Conservation (phyloP, 306 rosid species). For the Styphnolobium japonicum region DNA sequence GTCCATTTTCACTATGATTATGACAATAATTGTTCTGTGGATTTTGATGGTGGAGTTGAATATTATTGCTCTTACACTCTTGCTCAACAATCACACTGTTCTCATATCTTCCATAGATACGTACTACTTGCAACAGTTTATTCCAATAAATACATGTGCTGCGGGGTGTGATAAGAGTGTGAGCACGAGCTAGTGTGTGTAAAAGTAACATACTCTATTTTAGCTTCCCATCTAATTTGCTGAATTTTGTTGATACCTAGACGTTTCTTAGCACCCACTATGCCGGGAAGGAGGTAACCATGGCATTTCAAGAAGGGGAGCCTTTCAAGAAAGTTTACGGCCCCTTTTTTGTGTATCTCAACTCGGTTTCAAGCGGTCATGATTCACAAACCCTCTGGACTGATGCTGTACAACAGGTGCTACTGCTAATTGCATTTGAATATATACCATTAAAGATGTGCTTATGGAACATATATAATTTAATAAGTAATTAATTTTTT, state of each 20-base stretch:
- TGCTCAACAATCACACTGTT: no score
- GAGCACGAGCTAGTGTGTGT: no score
- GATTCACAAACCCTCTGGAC: constrained; percentile 41
- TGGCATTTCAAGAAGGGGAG: constrained; percentile 44
- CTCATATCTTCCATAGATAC: no score
- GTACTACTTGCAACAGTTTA: no score
- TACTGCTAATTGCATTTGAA: neutral
- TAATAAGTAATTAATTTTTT: neutral
- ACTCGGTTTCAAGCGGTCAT: constrained; percentile 20
- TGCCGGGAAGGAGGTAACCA: constrained; percentile 42
- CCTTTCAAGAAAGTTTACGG: constrained; percentile 66
- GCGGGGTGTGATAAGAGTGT: no score
- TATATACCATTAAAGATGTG: neutral
- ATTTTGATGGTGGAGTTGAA: no score
- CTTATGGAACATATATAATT: neutral
- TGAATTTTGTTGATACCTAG: constrained; percentile 16
- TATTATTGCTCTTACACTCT: no score
- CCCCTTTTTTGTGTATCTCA: constrained; percentile 51
- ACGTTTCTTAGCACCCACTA: constrained; percentile 60
- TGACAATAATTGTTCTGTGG: no score
- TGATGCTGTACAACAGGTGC: constrained; percentile 51
- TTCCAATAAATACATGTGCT: no score
- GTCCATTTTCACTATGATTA: no score
- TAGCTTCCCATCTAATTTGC: neutral
- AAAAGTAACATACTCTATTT: neutral